Evolutionary conservation across 495 filamentous ascomycete species (phyloP), one percentile per base, ranked within the genome.

Genomic region (Bombardia bombarda): DNA sequence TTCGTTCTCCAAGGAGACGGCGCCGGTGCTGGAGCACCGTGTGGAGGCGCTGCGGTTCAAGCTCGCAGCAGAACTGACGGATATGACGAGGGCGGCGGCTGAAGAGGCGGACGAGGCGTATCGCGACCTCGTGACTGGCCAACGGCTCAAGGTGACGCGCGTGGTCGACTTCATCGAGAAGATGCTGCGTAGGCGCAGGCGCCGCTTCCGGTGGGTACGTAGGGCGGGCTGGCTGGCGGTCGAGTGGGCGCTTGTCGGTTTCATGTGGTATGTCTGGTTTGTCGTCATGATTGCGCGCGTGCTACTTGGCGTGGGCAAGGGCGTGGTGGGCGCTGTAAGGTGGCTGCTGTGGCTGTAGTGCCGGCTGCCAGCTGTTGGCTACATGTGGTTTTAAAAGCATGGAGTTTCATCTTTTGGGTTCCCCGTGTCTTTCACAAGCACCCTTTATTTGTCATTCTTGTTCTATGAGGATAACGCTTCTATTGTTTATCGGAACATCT

Each of bases 311-410:
- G 49, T 79, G 10, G 69, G 82, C 21, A 71, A 70, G 30, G 82
- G 78, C 3, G 53, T 77, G 7, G 58, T 80, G 3, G 65, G 73
- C 21, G 72, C 70, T 32, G 62, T 83, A 12, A 63, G 74, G 52
- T 95, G 89, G 89, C 63, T 93, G 54, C 62, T 95, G 42, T 93
- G 86, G 86, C 56, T 93, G 52, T 78, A n/a, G n/a, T n/a, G n/a
- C n/a, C n/a, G n/a, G n/a, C n/a, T n/a, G n/a, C n/a, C n/a, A n/a
- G n/a, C n/a, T n/a, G n/a, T n/a, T n/a, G n/a, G n/a, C n/a, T n/a
- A n/a, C n/a, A n/a, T n/a, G n/a, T n/a, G n/a, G n/a, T n/a, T n/a
- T n/a, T n/a, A n/a, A n/a, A n/a, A n/a, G n/a, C n/a, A n/a, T n/a
- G n/a, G n/a, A n/a, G n/a, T n/a, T n/a, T n/a, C n/a, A n/a, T n/a